phyloP scores from a whole-genome alignment of 176 grass and related monocot genomes.

The bread wheat (Triticum aestivum) region DNA sequence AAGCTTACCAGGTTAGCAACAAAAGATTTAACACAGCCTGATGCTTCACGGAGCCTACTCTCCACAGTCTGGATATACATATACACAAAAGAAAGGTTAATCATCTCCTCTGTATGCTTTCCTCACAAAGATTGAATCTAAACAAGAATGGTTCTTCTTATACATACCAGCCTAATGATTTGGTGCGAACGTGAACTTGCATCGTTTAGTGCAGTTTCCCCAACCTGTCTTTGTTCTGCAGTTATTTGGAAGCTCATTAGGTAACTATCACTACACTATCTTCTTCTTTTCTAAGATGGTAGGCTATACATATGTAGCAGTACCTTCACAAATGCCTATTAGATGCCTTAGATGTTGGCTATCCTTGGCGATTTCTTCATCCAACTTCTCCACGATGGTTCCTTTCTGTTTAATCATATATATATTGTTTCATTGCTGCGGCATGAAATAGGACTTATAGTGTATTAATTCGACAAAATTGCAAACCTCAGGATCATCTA shows the following conservation, averaged over 20 bases:
- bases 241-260: slow-evolving; percentile 17
- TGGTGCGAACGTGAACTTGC: slow-evolving; percentile 96
- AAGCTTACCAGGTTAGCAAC: slow-evolving; percentile 79
- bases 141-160: slow-evolving; percentile 19
- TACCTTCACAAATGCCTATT: slow-evolving; percentile 52
- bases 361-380: slow-evolving; percentile 80
- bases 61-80: slow-evolving; percentile 63
- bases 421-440: background rate
- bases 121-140: background rate
- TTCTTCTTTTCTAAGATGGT: background rate
- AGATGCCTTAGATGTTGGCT: slow-evolving; percentile 77
- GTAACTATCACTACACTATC: background rate
- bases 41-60: slow-evolving; percentile 72
- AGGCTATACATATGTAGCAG: background rate
- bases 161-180: slow-evolving; percentile 97
- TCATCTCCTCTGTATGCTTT: slow-evolving; percentile 2
- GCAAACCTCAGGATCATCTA: slow-evolving; percentile 95
- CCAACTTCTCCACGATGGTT: slow-evolving; percentile 87
- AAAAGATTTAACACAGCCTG: slow-evolving; percentile 89
- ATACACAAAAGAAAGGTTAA: slow-evolving; percentile 28
- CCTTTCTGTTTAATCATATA: slow-evolving; percentile 67
- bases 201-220: slow-evolving; percentile 92
- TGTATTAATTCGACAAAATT: background rate
- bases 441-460: background rate
- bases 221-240: slow-evolving; percentile 95